These are phyloP conservation scores for Monosporozyma solicola DNA, from an alignment of 805 yeast genomes.

Conservation along the genomic window DNA sequence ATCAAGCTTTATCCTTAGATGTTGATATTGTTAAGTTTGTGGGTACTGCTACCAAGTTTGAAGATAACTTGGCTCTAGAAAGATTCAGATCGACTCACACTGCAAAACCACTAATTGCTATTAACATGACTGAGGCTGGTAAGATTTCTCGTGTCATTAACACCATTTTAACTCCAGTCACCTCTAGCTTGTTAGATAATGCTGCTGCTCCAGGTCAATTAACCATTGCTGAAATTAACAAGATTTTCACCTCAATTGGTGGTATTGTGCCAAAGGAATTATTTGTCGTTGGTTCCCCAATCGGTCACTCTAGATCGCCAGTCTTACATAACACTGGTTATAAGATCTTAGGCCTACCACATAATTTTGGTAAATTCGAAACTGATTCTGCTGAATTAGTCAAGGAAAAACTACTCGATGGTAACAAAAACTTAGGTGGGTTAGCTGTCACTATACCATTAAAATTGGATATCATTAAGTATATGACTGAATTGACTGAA, in stretches of 20 bases:
- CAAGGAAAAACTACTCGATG: conserved; percentile 39
- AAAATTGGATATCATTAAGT: conserved; percentile 68
- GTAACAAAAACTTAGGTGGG: conserved; percentile 65
- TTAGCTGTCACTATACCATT: conserved; percentile 91
- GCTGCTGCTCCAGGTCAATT: conserved; percentile 79
- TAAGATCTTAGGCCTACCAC: conserved; percentile 66
- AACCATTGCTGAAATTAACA: conserved; percentile 55
- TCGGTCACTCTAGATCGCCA: conserved; percentile 85
- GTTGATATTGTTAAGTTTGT: conserved; percentile 78
- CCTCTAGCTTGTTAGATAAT: conserved; percentile 56
- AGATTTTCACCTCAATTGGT: conserved; percentile 50
- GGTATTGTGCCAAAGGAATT: conserved; percentile 49
- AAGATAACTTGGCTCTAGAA: conserved; percentile 67
- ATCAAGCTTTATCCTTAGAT: conserved; percentile 53
- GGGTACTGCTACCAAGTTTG: conserved; percentile 56
- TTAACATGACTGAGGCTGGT: conserved; percentile 72
- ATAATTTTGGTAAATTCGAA: conserved; percentile 58
- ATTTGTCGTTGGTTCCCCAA: conserved; percentile 73
- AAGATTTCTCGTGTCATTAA: conserved; percentile 74
- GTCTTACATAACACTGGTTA: conserved; percentile 75
- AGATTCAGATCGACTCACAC: conserved; percentile 51
- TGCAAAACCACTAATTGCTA: conserved; percentile 61
- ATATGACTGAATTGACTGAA: conserved; percentile 56
- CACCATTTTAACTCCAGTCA: conserved; percentile 71
- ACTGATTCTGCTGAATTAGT: conserved; percentile 55